Percentiles rank a stretch among this genome's conserved stretches.
These are phyloP conservation scores for Schizochytrium sp. DNA, from an alignment of 108 stramenopile species.

Conservation along the genomic window DNA sequence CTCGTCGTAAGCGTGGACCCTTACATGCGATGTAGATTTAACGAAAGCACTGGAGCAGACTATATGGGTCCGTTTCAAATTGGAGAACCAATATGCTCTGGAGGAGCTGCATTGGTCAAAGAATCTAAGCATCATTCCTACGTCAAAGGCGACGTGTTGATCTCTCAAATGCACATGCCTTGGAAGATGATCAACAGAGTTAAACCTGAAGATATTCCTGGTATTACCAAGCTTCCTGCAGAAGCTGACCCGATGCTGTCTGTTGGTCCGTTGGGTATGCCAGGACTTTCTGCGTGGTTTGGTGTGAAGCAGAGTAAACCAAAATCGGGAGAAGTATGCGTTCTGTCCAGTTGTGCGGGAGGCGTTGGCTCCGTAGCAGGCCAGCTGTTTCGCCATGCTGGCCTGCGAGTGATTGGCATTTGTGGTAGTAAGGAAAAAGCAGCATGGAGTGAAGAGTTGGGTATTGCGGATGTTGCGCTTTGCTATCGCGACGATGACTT, in stretches of 20 bases:
- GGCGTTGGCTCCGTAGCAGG: constrained; percentile 49
- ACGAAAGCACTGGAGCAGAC: constrained; percentile 55
- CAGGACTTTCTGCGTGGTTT: constrained; percentile 27
- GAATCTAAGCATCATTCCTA: not conserved
- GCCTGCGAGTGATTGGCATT: constrained; percentile 46
- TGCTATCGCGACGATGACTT: constrained; percentile 19
- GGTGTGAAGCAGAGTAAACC: constrained; percentile 51
- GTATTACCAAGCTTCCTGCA: not conserved
- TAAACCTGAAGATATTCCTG: not conserved
- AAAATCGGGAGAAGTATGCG: not conserved
- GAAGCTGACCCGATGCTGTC: constrained; percentile 36
- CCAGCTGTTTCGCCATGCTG: not conserved
- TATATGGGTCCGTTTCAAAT: constrained; percentile 26
- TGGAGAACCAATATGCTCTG: constrained; percentile 35
- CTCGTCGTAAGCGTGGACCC: constrained; percentile 59
- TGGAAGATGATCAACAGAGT: constrained; percentile 4
- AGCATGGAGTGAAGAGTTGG: not conserved
- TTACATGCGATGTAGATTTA: constrained; percentile 60
- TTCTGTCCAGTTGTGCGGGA: constrained; percentile 45
- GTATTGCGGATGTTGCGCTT: constrained; percentile 18
- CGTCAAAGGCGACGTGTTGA: not conserved
- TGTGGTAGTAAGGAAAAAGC: constrained; percentile 36
- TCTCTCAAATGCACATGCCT: constrained; percentile 59
- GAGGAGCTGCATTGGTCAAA: constrained; percentile 16
- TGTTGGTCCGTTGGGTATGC: constrained; percentile 37